These are phyloP conservation scores for Linanthus parryae DNA, from an alignment of 148 eudicot genomes.

Conservation along the genomic window DNA sequence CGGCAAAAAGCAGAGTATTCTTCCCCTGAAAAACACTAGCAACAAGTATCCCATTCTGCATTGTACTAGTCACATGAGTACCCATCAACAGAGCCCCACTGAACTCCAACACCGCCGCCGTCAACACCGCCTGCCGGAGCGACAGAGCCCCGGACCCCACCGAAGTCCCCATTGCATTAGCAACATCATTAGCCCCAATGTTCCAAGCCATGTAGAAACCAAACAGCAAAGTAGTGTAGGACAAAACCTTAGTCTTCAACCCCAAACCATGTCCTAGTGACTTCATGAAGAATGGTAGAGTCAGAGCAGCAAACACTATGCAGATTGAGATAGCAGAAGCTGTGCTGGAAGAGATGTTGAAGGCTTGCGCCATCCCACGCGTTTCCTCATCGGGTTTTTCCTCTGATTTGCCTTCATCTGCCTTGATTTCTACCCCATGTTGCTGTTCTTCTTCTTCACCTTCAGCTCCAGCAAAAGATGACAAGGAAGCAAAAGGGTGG, in stretches of 20 bases:
- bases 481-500: conserved; percentile 55
- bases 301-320: conserved; percentile 73
- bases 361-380: conserved; percentile 85
- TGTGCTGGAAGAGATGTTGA: conserved; percentile 63
- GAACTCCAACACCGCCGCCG: conserved; percentile 83
- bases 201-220: conserved; percentile 99
- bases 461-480: conserved; percentile 67
- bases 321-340: conserved; percentile 70
- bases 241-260: conserved; percentile 53
- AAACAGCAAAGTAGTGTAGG: conserved; percentile 61
- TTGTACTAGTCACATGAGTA: conserved; percentile 79
- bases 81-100: conserved; percentile 91
- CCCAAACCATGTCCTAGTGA: conserved; percentile 53
- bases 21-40: conserved; percentile 88
- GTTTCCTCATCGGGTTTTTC: conserved; percentile 19
- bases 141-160: conserved; percentile 93
- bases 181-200: conserved; percentile 95
- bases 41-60: conserved; percentile 97
- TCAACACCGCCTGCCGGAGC: conserved; percentile 75
- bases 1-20: conserved; percentile 45
- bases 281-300: conserved; percentile 69
- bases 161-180: conserved; percentile 97
- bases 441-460: conserved; percentile 36
- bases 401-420: conserved; percentile 17
- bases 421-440: conserved; percentile 19